Evolutionary conservation across 306 rosid genomes (phyloP), one percentile per base, ranked within the genome.

Genomic region (Fragaria nilgerrensis): DNA sequence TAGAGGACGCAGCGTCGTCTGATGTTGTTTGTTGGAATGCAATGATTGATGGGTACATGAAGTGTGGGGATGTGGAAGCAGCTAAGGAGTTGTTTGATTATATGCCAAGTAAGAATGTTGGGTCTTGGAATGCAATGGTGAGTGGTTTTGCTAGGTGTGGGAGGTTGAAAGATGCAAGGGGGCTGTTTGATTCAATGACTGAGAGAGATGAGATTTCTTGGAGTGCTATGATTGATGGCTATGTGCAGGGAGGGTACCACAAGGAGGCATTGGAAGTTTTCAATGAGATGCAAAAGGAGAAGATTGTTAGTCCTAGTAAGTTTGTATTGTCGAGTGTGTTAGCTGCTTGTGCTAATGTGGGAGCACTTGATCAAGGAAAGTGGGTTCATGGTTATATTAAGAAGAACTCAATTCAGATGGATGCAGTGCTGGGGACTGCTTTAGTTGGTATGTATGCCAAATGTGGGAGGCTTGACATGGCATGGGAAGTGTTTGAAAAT

Each of bases 21-120:
- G 89, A 88, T 85, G 83, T 86, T 45, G 52, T 87, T 58, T 87
- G 91, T 84, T 87, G 90, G 90, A 90, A 87, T 73, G 89, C 87
- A 7, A 77, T 90, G 90, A 75, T 87, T 20, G 89, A 87, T 77
- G 89, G 91, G 47, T 84, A 79, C 74, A 71, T 87, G 25, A 90
- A 83, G 56, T 82, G 80, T 70, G 89, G 89, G 22, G 79, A 82
- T 74, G 79, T 84, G 11, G 85, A 86, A 62, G 81, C 79, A n/a
- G 94, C 91, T 68, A 73, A 15, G 37, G 86, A 78, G 48, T 48
- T 84, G 77, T 86, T 90, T 34, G 56, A 41, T 48, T 29, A 37
- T 2, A 82, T 84, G 90, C 82, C 84, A 0, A 70, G 52, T 15
- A 81, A 52, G 82, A 90, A 84, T 36, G 52, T 83, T 22, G 86